Percentiles rank a stretch among this genome's conserved stretches.
These are phyloP conservation scores for Croton setiger DNA, from an alignment of 441 rosid genomes.

Conservation along the genomic window DNA sequence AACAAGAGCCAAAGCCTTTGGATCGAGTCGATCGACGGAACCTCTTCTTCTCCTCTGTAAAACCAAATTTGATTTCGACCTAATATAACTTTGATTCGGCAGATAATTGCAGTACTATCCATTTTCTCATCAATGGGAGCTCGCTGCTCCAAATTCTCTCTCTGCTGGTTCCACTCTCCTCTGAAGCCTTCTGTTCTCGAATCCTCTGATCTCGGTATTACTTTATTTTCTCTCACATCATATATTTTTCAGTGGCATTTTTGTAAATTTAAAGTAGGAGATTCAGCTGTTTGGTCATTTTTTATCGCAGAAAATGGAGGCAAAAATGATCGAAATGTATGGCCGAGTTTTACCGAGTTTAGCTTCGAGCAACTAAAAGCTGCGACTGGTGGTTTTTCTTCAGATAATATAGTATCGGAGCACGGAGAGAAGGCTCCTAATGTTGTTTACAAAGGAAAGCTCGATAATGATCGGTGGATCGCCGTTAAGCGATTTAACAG, in stretches of 20 bases:
- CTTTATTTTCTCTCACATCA: slow-evolving; percentile 8
- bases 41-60: not conserved
- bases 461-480: slow-evolving; percentile 59
- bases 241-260: slow-evolving; percentile 15
- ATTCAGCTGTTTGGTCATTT: not conserved
- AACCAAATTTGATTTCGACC: not conserved
- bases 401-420: slow-evolving; percentile 86
- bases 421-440: slow-evolving; percentile 97
- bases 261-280: slow-evolving; percentile 12
- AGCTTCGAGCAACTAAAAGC: slow-evolving; percentile 70
- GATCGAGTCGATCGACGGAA: not conserved
- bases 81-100: not conserved
- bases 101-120: not conserved
- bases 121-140: slow-evolving; percentile 56
- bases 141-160: slow-evolving; percentile 83
- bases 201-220: slow-evolving; percentile 68
- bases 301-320: slow-evolving; percentile 51
- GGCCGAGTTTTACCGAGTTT: slow-evolving; percentile 66
- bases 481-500: slow-evolving; percentile 86
- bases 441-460: slow-evolving; percentile 78
- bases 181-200: slow-evolving; percentile 55
- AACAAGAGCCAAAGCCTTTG: not conserved
- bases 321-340: slow-evolving; percentile 29
- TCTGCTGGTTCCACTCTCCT: slow-evolving; percentile 79
- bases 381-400: slow-evolving; percentile 72